These are phyloP conservation scores for Anisodus tanguticus DNA, from an alignment of 257 asterid genomes.

Conservation along the genomic window DNA sequence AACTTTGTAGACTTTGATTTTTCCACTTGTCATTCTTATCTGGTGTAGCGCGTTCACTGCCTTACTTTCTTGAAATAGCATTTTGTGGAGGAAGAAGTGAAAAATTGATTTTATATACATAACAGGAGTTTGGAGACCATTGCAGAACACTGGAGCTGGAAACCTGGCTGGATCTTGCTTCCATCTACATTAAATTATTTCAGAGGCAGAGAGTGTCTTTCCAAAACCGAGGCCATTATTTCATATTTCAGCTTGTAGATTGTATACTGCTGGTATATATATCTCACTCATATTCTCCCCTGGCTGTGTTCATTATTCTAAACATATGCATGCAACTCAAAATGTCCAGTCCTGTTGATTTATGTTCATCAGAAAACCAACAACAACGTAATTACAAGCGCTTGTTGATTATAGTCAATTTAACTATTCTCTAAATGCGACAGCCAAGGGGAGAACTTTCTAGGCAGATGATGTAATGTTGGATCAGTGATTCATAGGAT, in stretches of 20 bases:
- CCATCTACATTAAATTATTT: slow-evolving; percentile 67
- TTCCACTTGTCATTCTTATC: neutral
- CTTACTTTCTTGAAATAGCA: neutral
- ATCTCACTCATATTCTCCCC: slow-evolving; percentile 15
- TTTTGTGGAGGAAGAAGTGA: slow-evolving; percentile 17
- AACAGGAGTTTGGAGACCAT: slow-evolving; percentile 52
- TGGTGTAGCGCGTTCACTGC: neutral
- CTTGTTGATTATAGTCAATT: neutral
- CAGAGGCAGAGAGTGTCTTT: slow-evolving; percentile 87
- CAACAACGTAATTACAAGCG: neutral
- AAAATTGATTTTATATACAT: slow-evolving; percentile 25
- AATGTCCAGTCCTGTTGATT: neutral
- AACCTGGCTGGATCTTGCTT: slow-evolving; percentile 88
- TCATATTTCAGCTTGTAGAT: slow-evolving; percentile 64
- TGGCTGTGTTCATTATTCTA: neutral
- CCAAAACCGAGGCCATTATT: slow-evolving; percentile 60
- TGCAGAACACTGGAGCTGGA: slow-evolving; percentile 62
- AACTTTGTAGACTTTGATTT: slow-evolving; percentile 6
- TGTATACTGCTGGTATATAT: slow-evolving; percentile 69
- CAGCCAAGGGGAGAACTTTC: neutral
- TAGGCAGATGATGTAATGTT: neutral
- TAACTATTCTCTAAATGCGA: neutral
- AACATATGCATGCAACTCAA: neutral
- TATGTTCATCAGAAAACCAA: slow-evolving; percentile 17
- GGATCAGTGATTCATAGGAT: neutral